Evolutionary conservation across 2,329 filamentous ascomycete genomes (phyloP).

Genomic region (Ophiostoma sp.): DNA sequence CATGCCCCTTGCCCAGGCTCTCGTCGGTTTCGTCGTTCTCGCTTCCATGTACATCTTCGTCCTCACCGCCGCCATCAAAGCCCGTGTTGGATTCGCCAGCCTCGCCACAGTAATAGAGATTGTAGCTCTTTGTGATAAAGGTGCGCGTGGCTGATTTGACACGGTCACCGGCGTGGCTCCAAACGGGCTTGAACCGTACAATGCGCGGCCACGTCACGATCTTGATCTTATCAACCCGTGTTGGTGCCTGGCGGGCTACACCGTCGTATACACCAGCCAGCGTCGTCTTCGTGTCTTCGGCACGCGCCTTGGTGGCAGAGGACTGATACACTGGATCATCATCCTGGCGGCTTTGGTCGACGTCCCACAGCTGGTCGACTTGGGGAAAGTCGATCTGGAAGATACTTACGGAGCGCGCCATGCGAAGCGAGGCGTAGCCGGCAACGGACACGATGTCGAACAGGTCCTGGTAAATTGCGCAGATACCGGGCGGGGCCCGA

Average conservation of each 20-base stretch:
- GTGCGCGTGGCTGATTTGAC: constrained; percentile 26
- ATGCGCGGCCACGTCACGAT: constrained; percentile 32
- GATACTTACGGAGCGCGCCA: constrained; percentile 31
- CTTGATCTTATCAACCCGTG: constrained; percentile 31
- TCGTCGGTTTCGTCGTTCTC: background rate
- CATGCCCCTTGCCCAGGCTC: background rate
- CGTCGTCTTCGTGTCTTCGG: background rate
- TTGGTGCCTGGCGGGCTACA: background rate
- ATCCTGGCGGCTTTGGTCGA: background rate
- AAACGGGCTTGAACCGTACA: constrained; percentile 29
- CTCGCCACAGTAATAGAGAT: constrained; percentile 32
- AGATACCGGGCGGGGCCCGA: background rate
- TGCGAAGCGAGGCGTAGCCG: constrained; percentile 32
- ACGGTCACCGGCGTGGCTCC: constrained; percentile 9
- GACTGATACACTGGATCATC: constrained; percentile 17
- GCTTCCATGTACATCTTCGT: background rate
- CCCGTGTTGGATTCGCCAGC: background rate
- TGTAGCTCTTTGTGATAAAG: constrained; percentile 28
- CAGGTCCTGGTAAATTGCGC: constrained; percentile 32
- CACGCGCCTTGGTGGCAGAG: constrained; percentile 7
- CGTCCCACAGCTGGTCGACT: constrained; percentile 25
- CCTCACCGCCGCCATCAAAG: background rate
- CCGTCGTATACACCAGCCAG: background rate
- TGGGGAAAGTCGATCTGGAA: constrained; percentile 32
- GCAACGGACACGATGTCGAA: constrained; percentile 34